A percentile compares a stretch with the other conserved stretches of the same genome.
phyloP scores from a whole-genome alignment of 108 stramenopile species.

The Seminavis robusta region DNA sequence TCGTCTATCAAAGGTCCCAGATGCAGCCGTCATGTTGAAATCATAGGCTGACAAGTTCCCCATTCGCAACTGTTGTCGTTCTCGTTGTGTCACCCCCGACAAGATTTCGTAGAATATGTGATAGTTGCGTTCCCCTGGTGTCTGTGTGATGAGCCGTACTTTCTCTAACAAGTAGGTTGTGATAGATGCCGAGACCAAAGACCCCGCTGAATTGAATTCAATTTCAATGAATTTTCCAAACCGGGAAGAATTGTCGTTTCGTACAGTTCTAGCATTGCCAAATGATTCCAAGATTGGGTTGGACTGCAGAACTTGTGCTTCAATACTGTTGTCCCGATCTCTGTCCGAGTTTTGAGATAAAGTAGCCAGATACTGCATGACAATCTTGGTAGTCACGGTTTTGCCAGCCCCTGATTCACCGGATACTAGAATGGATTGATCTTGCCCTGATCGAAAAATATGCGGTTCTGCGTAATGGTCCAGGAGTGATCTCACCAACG shows the following conservation, averaged over 20 bases:
- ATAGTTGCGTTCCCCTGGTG: conserved; percentile 89
- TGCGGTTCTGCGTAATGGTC: conserved; percentile 24
- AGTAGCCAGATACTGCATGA: conserved; percentile 92
- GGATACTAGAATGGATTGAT: conserved; percentile 77
- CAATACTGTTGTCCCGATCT: conserved; percentile 48
- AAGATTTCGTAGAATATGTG: conserved; percentile 89
- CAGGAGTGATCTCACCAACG: conserved; percentile 76
- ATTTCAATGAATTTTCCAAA: conserved; percentile 96
- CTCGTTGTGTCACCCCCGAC: conserved; percentile 31
- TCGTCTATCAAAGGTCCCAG: conserved; percentile 76
- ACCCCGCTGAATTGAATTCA: conserved; percentile 61
- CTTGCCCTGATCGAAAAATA: conserved; percentile 12
- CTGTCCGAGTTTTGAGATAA: conserved; percentile 61
- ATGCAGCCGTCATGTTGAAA: conserved; percentile 65
- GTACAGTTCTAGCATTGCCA: conserved; percentile 91
- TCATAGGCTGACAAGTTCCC: conserved; percentile 37
- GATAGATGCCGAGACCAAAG: conserved; percentile 78
- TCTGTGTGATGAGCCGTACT: conserved; percentile 80
- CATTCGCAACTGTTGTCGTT: conserved; percentile 40
- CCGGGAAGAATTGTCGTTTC: conserved; percentile 85
- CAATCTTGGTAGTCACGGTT: conserved; percentile 96
- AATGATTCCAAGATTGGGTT: conserved; percentile 97
- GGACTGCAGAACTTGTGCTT: conserved; percentile 84
- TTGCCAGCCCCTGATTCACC: conserved; percentile 97
- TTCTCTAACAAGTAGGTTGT: conserved; percentile 94